These are phyloP conservation scores for Nicotiana tabacum DNA, from an alignment of 257 asterid species.

Conservation along the genomic window DNA sequence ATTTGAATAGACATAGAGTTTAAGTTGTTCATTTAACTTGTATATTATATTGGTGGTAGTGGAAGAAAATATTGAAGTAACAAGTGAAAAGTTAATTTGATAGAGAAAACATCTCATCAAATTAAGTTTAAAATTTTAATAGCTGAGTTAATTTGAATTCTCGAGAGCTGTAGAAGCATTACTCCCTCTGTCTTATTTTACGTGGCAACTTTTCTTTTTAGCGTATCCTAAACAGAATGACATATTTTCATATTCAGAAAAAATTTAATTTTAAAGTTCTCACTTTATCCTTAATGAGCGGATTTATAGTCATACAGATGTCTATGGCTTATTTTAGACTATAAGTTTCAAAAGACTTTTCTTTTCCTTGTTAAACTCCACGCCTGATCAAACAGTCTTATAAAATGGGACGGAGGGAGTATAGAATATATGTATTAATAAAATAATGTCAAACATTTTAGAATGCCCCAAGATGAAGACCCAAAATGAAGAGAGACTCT, in stretches of 20 bases:
- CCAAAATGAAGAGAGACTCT: not conserved
- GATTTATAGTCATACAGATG: too few relatives aligned
- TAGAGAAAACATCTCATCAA: not conserved
- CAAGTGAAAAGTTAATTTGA: not conserved
- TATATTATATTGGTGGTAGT: not conserved
- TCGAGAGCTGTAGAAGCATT: not conserved
- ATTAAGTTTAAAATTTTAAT: not conserved
- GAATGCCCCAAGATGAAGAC: not conserved
- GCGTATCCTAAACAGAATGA: too few relatives aligned
- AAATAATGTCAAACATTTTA: not conserved
- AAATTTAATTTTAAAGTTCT: too few relatives aligned
- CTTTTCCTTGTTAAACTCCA: too few relatives aligned
- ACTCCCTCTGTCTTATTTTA: too few relatives aligned
- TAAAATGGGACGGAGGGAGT: not conserved
- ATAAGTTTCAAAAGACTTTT: too few relatives aligned
- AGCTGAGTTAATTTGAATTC: not conserved
- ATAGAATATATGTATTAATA: not conserved
- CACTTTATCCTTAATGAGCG: too few relatives aligned
- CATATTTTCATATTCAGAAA: too few relatives aligned
- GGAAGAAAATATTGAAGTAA: not conserved
- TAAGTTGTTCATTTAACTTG: not conserved
- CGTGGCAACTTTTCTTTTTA: too few relatives aligned
- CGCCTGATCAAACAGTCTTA: too few relatives aligned
- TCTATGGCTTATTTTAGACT: too few relatives aligned
- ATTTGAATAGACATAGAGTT: not conserved